Evolutionary conservation across 2,329 filamentous ascomycete species (phyloP), one percentile per base, ranked within the genome.

Genomic region (Mycogone perniciosa): DNA sequence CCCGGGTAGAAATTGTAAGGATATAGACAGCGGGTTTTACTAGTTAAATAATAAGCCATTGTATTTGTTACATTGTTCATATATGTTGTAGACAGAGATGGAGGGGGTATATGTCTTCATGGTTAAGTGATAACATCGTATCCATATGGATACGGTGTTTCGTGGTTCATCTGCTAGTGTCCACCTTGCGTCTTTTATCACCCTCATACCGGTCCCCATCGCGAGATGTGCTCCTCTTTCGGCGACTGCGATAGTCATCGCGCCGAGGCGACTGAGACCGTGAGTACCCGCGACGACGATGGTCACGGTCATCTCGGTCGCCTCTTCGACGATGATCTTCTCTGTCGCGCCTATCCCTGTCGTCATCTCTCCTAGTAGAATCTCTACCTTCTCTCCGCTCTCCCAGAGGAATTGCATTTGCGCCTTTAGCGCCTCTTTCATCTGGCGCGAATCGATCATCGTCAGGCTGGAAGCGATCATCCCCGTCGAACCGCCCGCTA

Each of bases 1-100:
- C 89, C 31, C 81, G 92, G 55, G 89, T 96, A 26, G 92, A 99
- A 68, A 86, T 99, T 63, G 80, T 86, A 35, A 85, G 81, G 72
- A 93, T 96, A 67, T 82, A 69, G 60, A 58, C 20, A 20, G 20
- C 20, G 20, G 20, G 20, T 20, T 20, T 20, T 20, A 20, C 20
- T 9, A n/a, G 34, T 37, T 37, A n/a, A 37, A 9, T 9, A 37
- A 37, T 37, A 4, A 37, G 34, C 34, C 34, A 9, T 37, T 9
- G 9, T 37, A 37, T 37, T 20, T 20, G 20, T 20, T 20, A 20
- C 20, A 20, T 20, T 20, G 20, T 20, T 20, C 20, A 20, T 20
- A 20, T 20, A 20, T 20, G 30, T 42, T 43, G 8, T 13, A 37
- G 13, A 34, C n/a, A 11, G 7, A 26, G 10, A n/a, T 4, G 33